Conservation (phyloP, 805 yeast genomes). For the Starmerella floricola region DNA sequence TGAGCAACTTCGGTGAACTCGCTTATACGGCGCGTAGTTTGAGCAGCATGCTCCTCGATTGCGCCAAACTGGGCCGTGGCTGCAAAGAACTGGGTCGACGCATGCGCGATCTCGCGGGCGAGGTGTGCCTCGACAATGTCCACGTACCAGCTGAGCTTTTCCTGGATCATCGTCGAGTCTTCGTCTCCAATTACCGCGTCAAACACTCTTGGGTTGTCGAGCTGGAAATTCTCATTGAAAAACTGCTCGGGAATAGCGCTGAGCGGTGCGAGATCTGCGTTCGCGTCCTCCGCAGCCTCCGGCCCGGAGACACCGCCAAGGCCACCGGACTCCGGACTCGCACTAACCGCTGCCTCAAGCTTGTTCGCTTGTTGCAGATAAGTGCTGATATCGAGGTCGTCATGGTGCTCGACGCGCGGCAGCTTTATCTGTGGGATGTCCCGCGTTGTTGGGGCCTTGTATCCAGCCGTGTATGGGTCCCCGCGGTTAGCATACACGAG, state of each 20-base stretch:
- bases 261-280: constrained; percentile 10
- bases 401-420: constrained; percentile 38
- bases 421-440: constrained; percentile 79
- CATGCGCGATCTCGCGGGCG: constrained; percentile 68
- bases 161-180: constrained; percentile 46
- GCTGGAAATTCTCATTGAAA: constrained; percentile 53
- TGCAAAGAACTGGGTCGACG: constrained; percentile 73
- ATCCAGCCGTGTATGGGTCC: constrained; percentile 34
- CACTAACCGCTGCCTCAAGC: not conserved
- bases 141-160: constrained; percentile 65
- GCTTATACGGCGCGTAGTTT: constrained; percentile 34
- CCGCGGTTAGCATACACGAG: constrained; percentile 40
- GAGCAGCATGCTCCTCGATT: constrained; percentile 33
- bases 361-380: constrained; percentile 38
- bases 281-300: not conserved
- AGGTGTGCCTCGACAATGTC: constrained; percentile 75
- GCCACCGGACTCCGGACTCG: not conserved
- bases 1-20: constrained; percentile 29
- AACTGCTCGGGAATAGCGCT: constrained; percentile 54
- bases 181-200: constrained; percentile 56
- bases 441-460: constrained; percentile 48
- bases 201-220: constrained; percentile 82
- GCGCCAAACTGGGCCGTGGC: constrained; percentile 68
- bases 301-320: not conserved
- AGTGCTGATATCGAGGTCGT: constrained; percentile 33